A percentile compares a stretch with the other conserved stretches of the same genome.
Evolutionary conservation across 306 rosid species (phyloP).

Genomic region (Luffa acutangula): DNA sequence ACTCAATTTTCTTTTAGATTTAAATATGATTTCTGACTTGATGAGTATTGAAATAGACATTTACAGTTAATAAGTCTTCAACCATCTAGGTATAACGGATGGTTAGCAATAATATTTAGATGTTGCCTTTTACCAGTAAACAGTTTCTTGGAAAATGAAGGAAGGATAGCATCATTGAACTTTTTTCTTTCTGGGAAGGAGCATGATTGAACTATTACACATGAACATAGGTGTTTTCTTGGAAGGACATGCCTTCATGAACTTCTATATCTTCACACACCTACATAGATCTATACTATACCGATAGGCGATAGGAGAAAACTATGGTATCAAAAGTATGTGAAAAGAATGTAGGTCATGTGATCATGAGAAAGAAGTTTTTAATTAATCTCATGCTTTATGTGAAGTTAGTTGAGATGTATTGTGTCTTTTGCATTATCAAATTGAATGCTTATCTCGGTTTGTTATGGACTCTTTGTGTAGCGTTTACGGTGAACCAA

Average conservation of each 20-base stretch:
- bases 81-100: neutral
- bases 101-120: neutral
- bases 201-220: neutral
- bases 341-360: neutral
- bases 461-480: constrained; percentile 13
- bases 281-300: neutral
- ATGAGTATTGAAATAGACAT: neutral
- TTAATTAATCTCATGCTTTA: neutral
- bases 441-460: constrained; percentile 15
- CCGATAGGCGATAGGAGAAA: neutral
- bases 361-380: neutral
- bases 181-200: neutral
- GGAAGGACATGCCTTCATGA: neutral
- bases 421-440: neutral
- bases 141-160: neutral
- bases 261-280: neutral
- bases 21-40: neutral
- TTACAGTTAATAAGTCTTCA: neutral
- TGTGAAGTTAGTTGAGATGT: constrained; percentile 4
- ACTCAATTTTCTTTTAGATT: neutral
- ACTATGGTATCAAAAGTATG: neutral
- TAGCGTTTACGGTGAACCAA: constrained; percentile 77
- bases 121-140: neutral
- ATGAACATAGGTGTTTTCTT: neutral
- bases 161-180: no score